phyloP scores from a whole-genome alignment of 2,329 filamentous ascomycete genomes.

The Aureobasidium sp. region DNA sequence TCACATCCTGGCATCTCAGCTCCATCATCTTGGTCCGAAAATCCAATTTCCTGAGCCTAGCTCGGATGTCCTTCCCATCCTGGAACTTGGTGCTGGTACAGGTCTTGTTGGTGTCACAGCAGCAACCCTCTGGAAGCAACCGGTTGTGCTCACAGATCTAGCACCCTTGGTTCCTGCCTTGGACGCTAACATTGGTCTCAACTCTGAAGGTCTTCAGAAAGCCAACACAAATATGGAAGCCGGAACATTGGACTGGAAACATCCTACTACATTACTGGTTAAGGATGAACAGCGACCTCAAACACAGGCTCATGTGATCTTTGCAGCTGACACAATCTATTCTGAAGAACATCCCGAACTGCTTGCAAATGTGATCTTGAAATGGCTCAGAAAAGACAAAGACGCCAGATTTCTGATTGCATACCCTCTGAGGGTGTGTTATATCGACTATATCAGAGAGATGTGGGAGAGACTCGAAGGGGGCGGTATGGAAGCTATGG shows the following conservation, averaged over 20 bases:
- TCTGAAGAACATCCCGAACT: slow-evolving; percentile 36
- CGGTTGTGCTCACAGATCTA: slow-evolving; percentile 31
- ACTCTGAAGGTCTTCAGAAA: slow-evolving; percentile 19
- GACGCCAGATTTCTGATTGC: slow-evolving; percentile 33
- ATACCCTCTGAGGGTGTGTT: slow-evolving; percentile 35
- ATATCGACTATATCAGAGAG: slow-evolving; percentile 38
- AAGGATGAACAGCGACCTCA: slow-evolving; percentile 2
- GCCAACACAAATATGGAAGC: slow-evolving; percentile 18
- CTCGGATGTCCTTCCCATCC: slow-evolving; percentile 21
- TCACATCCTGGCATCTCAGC: slow-evolving; percentile 29
- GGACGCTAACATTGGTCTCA: slow-evolving; percentile 29
- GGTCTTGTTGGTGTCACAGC: slow-evolving; percentile 34
- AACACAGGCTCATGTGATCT: slow-evolving; percentile 24
- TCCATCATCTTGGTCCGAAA: slow-evolving; percentile 27
- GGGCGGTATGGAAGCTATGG: slow-evolving; percentile 31
- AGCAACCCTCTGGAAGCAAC: slow-evolving; percentile 26
- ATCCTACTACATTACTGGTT: slow-evolving; percentile 23
- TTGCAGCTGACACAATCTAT: slow-evolving; percentile 39
- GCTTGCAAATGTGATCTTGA: slow-evolving; percentile 29
- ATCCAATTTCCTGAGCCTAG: slow-evolving; percentile 16
- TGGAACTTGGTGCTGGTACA: slow-evolving; percentile 35
- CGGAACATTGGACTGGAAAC: slow-evolving; percentile 35
- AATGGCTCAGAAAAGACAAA: slow-evolving; percentile 29
- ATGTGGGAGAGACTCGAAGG: slow-evolving; percentile 35
- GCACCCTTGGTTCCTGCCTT: slow-evolving; percentile 29